Conservation (phyloP, 2,329 filamentous ascomycete genomes). For the Alternaria incomplexa region DNA sequence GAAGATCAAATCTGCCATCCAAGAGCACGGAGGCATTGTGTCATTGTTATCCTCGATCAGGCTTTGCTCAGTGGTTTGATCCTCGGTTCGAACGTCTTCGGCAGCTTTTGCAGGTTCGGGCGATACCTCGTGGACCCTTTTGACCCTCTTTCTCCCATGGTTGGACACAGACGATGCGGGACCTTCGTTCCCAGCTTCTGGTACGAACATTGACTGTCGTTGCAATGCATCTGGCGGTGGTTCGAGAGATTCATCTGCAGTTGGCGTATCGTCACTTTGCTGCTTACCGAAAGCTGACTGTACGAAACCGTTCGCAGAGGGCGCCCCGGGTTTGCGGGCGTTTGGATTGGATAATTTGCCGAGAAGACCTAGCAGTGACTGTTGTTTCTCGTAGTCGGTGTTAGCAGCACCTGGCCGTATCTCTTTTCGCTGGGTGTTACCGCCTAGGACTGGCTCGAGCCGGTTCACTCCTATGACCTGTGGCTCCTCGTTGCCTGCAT, state of each 20-base stretch:
- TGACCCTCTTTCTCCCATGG: neutral
- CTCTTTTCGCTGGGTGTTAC: conserved; percentile 22
- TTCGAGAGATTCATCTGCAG: neutral
- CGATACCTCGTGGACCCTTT: neutral
- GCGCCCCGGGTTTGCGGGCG: neutral
- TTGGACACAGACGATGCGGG: neutral
- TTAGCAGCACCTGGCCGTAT: conserved; percentile 9
- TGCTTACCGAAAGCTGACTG: neutral
- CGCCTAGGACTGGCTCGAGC: conserved; percentile 28
- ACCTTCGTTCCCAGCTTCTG: neutral
- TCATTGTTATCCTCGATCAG: neutral
- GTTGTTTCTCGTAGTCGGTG: neutral
- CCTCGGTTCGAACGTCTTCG: neutral
- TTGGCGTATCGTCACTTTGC: neutral
- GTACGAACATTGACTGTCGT: neutral
- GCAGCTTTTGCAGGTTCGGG: neutral
- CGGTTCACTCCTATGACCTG: conserved; percentile 18
- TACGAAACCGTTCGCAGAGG: neutral
- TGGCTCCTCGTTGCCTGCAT: conserved; percentile 4
- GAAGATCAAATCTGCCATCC: conserved; percentile 33
- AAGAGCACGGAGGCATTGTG: conserved; percentile 15
- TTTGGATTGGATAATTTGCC: neutral
- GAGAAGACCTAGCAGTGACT: neutral
- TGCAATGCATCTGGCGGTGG: neutral
- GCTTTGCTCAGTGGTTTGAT: neutral